Base-by-base conservation (phyloP, 805 yeast species). In the Lachancea nothofagi region DNA sequence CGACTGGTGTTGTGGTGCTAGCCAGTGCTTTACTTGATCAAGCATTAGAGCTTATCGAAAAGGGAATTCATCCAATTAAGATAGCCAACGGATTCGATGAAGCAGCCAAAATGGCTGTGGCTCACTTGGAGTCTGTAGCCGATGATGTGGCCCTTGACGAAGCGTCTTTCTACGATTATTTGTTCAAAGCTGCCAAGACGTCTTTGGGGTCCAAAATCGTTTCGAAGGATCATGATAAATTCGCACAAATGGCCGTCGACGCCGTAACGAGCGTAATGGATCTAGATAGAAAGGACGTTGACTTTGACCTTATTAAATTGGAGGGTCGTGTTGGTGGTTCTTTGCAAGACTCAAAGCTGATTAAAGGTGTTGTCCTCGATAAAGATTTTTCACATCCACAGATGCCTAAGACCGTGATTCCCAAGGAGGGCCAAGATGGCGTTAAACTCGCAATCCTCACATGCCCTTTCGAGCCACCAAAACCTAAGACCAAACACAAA, bases 401-500 rank as follows among this genome's bases (percentile, higher is more conserved):
- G 66, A 93, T 93, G 98, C 93, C 96, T 37, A 86, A 86, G 58
- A 62, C 64, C 39, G 74, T 90, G 33, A 21, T 45, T 20, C 58
- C 65, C 20, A 53, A 47, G 15, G 61, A 53, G 4, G 62, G 61
- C 8, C 59, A 64, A 37, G 53, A 54, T 3, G 63, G 70, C 44
- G 95, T 87, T 48, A 87, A 85, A 61, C 74, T 93, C 45, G 97
- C 97, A 35, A 90, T 93, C 50, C 73, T 93, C 59, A 93, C 99
- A 2, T 90, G 97, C 70, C 97, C 99, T 53, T 93, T 93, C 60
- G 99, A 93, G 71, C 99, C 99, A 29, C 99, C 99, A 55, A 93
- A 93, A 69, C 99, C 99, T 51, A 93, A 93, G 70, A 93, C 99
- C 18, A 93, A 93, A 68, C 98, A 90, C 69, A 90, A 90, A 73